Percentiles rank a stretch among this genome's conserved stretches.
These are phyloP conservation scores for Brasilioporus rufonigricans DNA, from an alignment of 768 basidiomycete species.

Conservation along the genomic window DNA sequence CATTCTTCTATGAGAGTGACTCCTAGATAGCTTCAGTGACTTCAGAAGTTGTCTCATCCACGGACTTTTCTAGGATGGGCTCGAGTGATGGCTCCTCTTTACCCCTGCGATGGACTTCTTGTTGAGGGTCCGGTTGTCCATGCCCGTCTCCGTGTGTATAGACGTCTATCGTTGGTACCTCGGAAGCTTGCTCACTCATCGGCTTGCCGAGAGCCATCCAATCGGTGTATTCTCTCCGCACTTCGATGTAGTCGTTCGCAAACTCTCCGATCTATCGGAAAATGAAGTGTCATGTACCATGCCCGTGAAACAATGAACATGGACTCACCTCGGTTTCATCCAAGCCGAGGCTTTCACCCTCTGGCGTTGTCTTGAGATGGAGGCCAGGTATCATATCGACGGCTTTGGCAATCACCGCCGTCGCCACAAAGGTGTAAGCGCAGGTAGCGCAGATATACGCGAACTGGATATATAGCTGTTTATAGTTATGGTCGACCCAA, in stretches of 20 bases:
- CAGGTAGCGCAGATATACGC: slow-evolving; percentile 58
- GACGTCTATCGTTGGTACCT: slow-evolving; percentile 9
- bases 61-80: slow-evolving; percentile 15
- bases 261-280: slow-evolving; percentile 59
- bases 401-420: slow-evolving; percentile 56
- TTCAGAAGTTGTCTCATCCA: not conserved
- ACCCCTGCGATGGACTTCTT: not conserved
- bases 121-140: slow-evolving; percentile 33
- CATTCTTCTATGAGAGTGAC: not conserved
- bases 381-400: slow-evolving; percentile 60
- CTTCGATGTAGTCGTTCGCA: slow-evolving; percentile 66
- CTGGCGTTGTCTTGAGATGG: slow-evolving; percentile 48
- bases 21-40: not conserved
- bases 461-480: slow-evolving; percentile 78
- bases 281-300: not conserved
- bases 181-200: slow-evolving; percentile 5
- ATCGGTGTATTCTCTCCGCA: slow-evolving; percentile 63
- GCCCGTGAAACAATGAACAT: not conserved
- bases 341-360: slow-evolving; percentile 62
- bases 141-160: slow-evolving; percentile 37
- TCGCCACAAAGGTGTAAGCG: slow-evolving; percentile 59
- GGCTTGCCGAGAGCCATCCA: slow-evolving; percentile 36
- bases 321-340: slow-evolving; percentile 65
- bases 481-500: slow-evolving; percentile 75
- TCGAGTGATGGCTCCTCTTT: slow-evolving; percentile 18